A percentile compares a stretch with the other conserved stretches of the same genome.
These are phyloP conservation scores for Trematosphaeria pertusa DNA, from an alignment of 2,329 filamentous ascomycete species.

Conservation along the genomic window DNA sequence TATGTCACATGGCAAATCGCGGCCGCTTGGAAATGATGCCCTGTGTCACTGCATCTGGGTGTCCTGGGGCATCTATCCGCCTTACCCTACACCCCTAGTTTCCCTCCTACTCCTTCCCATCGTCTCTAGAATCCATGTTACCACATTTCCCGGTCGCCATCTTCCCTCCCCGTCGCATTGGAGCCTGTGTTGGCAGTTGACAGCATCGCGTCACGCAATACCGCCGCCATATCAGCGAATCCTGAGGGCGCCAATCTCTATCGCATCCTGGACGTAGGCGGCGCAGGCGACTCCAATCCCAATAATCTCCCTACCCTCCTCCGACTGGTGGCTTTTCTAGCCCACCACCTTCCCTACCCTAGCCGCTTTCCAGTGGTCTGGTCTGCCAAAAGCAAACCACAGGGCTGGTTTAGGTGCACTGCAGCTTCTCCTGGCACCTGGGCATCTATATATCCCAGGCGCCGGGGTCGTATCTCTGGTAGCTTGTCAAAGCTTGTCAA, in stretches of 20 bases:
- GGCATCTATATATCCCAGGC: constrained; percentile 36
- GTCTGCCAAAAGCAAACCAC: constrained; percentile 19
- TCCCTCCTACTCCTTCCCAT: background rate
- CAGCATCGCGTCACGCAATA: constrained; percentile 35
- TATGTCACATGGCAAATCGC: constrained; percentile 33
- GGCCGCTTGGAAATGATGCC: constrained; percentile 7
- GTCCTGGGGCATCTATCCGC: constrained; percentile 4
- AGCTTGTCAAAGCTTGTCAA: constrained; percentile 33
- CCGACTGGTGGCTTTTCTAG: constrained; percentile 11
- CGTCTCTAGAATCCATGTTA: background rate
- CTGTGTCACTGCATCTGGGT: background rate
- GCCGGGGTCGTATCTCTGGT: constrained; percentile 29
- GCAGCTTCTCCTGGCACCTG: constrained; percentile 16
- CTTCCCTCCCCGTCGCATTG: background rate
- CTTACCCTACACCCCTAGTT: background rate
- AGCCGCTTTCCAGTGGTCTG: constrained; percentile 4
- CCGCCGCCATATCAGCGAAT: constrained; percentile 31
- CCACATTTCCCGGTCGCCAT: background rate
- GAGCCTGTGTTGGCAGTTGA: constrained; percentile 5
- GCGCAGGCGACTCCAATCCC: background rate
- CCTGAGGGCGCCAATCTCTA: constrained; percentile 26
- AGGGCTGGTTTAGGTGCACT: constrained; percentile 16
- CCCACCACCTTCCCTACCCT: background rate
- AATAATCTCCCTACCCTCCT: constrained; percentile 1
- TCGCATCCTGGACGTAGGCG: constrained; percentile 19